Conservation (phyloP, 129 eudicot genomes). For the Sambucus nigra region DNA sequence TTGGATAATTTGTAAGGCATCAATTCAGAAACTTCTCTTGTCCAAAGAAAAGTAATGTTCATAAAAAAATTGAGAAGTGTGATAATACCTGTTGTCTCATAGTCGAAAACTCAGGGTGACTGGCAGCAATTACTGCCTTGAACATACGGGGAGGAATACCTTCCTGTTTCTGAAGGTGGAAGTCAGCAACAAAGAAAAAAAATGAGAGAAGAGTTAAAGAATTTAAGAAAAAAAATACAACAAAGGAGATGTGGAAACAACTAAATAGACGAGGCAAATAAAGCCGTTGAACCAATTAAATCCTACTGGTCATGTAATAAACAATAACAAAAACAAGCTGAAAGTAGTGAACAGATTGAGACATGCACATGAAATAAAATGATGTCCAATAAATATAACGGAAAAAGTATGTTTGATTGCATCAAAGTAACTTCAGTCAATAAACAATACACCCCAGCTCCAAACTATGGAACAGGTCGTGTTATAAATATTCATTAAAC, state of each 20-base stretch:
- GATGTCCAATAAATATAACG: too few relatives aligned
- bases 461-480: too few relatives aligned
- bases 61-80: background rate
- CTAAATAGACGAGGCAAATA: background rate
- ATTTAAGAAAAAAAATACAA: background rate
- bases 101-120: conserved; percentile 94
- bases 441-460: too few relatives aligned
- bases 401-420: too few relatives aligned
- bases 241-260: background rate
- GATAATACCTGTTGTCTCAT: conserved; percentile 89
- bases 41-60: background rate
- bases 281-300: background rate
- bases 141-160: conserved; percentile 97
- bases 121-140: conserved; percentile 89
- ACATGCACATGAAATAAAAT: too few relatives aligned
- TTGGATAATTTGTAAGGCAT: conserved; percentile 1
- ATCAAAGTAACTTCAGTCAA: too few relatives aligned
- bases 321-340: too few relatives aligned
- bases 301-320: too few relatives aligned
- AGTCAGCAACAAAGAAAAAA: conserved; percentile 14
- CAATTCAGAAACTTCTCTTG: background rate
- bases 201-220: background rate
- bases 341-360: too few relatives aligned
- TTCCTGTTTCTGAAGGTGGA: conserved; percentile 59
- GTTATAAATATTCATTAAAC: too few relatives aligned